Conservation (phyloP, 2,329 filamentous ascomycete species). For the Beauveria australis region DNA sequence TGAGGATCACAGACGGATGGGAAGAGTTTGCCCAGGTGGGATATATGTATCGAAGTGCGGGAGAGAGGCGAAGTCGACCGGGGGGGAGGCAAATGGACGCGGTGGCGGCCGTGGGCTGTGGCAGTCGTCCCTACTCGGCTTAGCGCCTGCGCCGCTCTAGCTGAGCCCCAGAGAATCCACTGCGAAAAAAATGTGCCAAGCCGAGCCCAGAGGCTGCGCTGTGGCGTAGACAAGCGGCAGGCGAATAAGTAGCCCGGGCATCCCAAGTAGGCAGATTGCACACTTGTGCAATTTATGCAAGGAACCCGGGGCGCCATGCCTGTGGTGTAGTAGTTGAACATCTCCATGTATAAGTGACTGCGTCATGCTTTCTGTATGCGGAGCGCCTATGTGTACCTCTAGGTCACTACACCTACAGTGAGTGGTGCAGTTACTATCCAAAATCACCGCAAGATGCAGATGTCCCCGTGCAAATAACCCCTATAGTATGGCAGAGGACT, state of each 20-base stretch:
- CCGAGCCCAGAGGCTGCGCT: background rate
- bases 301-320: background rate
- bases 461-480: no score
- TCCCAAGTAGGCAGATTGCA: background rate
- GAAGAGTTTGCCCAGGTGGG: background rate
- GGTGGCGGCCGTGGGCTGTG: conserved; percentile 3
- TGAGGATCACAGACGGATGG: background rate
- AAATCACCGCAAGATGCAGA: no score
- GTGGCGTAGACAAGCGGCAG: background rate
- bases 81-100: background rate
- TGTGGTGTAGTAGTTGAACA: no score
- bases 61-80: conserved; percentile 5
- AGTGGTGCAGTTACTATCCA: no score
- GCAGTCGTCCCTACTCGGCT: background rate
- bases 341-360: no score
- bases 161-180: background rate
- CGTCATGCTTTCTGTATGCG: no score
- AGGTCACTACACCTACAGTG: no score
- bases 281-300: conserved; percentile 4
- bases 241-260: no score
- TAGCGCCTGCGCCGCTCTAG: conserved; percentile 8
- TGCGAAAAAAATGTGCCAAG: background rate
- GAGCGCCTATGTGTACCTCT: no score
- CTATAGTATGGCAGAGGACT: no score
- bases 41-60: conserved; percentile 8